Base-by-base conservation (phyloP, 352 stramenopile genomes). In the Halophytophthora batemanensis region DNA sequence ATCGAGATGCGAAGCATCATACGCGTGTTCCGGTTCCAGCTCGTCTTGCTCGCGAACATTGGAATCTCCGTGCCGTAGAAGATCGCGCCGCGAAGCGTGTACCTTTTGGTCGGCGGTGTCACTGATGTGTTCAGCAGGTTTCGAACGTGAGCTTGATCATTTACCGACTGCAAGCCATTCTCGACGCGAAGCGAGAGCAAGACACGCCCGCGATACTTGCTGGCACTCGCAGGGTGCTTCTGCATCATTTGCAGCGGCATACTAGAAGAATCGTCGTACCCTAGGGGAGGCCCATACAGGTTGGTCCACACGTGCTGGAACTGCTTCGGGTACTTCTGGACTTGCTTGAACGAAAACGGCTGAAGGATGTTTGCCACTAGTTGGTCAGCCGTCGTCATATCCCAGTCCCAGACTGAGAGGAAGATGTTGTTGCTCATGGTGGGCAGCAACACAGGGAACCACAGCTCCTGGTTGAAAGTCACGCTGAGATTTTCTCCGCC, bases 1-100 rank as follows among this genome's bases (percentile, higher is more conserved):
- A 89, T 69, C 15, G 79, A 87, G 25, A 95, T 68, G 23, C 77
- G 75, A 0, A 93, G n/a, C 10, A 69, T 74, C 84, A 93, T 95
- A 36, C 75, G 74, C 3, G 76, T 77, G 41, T 88, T 87, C 56
- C 70, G 69, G 50, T 75, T 88, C 72, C 68, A 88, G 39, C 65
- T 77, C 12, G 71, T 81, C 50, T 79, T 86, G 45, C 74, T 89
- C 17, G 71, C 56, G 43, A 95, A 90, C 12, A 58, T 64, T 40
- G 85, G 85, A 31, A 95, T 88, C 48, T 95, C 85, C 12, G 85
- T 88, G 23, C 82, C 85, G 41, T 85, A 87, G 46, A 93, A 82
- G 6, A 91, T 39, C 8, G 82, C 71, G 0, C 69, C 56, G 19
- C 82, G 82, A 13, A 95, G 52, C 2, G 66, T 77, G 56, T 90